These are phyloP conservation scores for Paecilomyces dactylethromorphus DNA, from an alignment of 2,329 filamentous ascomycete species.

Conservation along the genomic window DNA sequence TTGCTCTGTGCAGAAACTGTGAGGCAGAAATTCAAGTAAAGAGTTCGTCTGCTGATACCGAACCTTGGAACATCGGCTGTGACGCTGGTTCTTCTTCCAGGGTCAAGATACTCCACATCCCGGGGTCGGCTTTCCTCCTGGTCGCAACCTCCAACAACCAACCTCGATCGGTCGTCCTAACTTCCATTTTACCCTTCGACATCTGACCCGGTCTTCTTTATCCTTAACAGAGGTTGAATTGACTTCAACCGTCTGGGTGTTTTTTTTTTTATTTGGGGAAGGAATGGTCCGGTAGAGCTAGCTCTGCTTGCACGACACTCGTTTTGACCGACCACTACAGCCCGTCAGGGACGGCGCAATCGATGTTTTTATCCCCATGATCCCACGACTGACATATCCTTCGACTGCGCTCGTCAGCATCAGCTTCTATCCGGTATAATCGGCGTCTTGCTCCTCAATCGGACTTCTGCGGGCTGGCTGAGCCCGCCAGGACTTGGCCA, in stretches of 20 bases:
- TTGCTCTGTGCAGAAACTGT: neutral
- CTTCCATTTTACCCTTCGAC: neutral
- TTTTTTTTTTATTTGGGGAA: conserved; percentile 4
- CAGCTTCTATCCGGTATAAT: neutral
- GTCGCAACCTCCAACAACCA: neutral
- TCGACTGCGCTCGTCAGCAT: conserved; percentile 1
- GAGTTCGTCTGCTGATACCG: neutral
- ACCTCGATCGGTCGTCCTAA: neutral
- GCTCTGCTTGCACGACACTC: neutral
- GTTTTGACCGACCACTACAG: neutral
- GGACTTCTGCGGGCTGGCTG: neutral
- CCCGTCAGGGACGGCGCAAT: neutral
- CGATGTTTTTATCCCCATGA: conserved; percentile 6
- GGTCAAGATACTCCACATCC: neutral
- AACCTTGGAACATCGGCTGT: neutral
- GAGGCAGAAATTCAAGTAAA: neutral
- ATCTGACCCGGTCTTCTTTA: neutral
- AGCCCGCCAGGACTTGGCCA: conserved; percentile 30
- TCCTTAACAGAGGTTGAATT: neutral
- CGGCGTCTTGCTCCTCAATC: neutral
- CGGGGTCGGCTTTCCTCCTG: neutral
- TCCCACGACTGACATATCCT: neutral
- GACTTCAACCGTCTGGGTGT: neutral
- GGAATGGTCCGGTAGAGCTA: conserved; percentile 1
- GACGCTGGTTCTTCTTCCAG: neutral